A percentile compares a stretch with the other conserved stretches of the same genome.
phyloP scores from a whole-genome alignment of 2,329 filamentous ascomycete species.

The Pseudocercospora fuligena region DNA sequence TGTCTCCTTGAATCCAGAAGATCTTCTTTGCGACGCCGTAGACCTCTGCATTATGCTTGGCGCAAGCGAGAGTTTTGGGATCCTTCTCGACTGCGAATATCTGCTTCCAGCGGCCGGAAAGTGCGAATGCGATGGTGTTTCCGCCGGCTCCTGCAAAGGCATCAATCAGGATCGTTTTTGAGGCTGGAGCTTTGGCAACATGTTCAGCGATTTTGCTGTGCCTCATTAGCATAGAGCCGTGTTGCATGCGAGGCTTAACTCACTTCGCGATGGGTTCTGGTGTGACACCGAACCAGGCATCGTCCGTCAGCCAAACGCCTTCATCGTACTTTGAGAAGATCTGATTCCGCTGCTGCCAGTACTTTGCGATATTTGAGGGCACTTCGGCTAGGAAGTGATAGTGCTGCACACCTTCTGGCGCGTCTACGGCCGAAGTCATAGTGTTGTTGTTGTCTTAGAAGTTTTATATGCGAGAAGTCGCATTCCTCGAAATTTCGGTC shows the following conservation, averaged over 20 bases:
- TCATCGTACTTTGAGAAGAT: slow-evolving; percentile 89
- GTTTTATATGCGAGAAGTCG: background rate
- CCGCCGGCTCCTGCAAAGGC: slow-evolving; percentile 90
- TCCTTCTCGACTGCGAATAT: slow-evolving; percentile 91
- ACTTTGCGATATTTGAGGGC: slow-evolving; percentile 84
- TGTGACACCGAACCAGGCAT: slow-evolving; percentile 96
- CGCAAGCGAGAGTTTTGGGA: slow-evolving; percentile 78
- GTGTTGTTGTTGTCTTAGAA: background rate
- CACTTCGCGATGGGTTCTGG: slow-evolving; percentile 89
- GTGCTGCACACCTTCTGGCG: slow-evolving; percentile 72
- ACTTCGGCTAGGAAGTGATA: slow-evolving; percentile 74
- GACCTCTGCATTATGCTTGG: slow-evolving; percentile 85
- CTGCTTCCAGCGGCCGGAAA: slow-evolving; percentile 75
- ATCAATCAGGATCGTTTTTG: slow-evolving; percentile 76
- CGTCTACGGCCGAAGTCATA: slow-evolving; percentile 21
- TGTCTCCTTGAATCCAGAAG: slow-evolving; percentile 85
- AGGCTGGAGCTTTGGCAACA: slow-evolving; percentile 60
- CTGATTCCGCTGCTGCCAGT: slow-evolving; percentile 85
- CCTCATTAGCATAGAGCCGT: slow-evolving; percentile 37
- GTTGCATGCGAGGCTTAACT: slow-evolving; percentile 39
- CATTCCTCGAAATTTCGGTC: background rate
- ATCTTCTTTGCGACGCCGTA: slow-evolving; percentile 81
- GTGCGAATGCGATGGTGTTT: slow-evolving; percentile 93
- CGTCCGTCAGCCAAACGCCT: slow-evolving; percentile 87
- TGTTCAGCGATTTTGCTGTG: slow-evolving; percentile 77